Evolutionary conservation across 352 stramenopile species (phyloP).

Genomic region (Pythium myriotylum): DNA sequence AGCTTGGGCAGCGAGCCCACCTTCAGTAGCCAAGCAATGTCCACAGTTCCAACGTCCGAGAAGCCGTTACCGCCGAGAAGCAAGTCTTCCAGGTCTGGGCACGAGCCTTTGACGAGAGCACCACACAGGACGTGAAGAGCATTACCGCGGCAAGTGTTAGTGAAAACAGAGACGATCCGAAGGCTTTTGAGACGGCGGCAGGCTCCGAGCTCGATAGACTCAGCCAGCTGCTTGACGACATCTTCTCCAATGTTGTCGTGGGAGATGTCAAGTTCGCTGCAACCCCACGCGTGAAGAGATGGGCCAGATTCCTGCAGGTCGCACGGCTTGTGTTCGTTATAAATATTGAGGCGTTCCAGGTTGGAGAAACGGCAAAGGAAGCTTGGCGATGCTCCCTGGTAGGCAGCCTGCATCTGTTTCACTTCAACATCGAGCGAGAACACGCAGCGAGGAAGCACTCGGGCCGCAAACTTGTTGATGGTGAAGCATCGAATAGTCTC

Average conservation of each 20-base stretch:
- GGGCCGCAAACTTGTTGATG: constrained; percentile 67
- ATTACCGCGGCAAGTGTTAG: constrained; percentile 77
- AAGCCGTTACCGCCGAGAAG: constrained; percentile 77
- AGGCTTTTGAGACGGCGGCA: constrained; percentile 58
- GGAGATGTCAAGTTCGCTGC: constrained; percentile 76
- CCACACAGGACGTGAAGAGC: constrained; percentile 65
- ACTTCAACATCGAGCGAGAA: constrained; percentile 57
- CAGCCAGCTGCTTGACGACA: constrained; percentile 65
- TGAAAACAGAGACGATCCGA: constrained; percentile 76
- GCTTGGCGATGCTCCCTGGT: constrained; percentile 35
- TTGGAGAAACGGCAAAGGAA: constrained; percentile 64
- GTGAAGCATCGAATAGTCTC: constrained; percentile 65
- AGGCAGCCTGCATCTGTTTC: constrained; percentile 48
- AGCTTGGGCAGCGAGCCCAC: constrained; percentile 68
- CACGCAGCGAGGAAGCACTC: constrained; percentile 63
- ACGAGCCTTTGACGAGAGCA: constrained; percentile 68
- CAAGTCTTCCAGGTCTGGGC: constrained; percentile 62
- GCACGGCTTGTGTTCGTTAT: constrained; percentile 59
- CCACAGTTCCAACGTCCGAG: constrained; percentile 71
- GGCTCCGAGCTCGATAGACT: constrained; percentile 64
- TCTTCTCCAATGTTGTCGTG: constrained; percentile 74
- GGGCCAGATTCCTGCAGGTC: constrained; percentile 53
- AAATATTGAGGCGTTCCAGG: constrained; percentile 56
- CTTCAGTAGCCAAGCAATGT: constrained; percentile 73
- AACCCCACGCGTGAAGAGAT: constrained; percentile 76